Percentiles rank a stretch among this genome's conserved stretches.
Evolutionary conservation across 805 yeast species (phyloP).

Genomic region (Saccharomycopsis sp.): DNA sequence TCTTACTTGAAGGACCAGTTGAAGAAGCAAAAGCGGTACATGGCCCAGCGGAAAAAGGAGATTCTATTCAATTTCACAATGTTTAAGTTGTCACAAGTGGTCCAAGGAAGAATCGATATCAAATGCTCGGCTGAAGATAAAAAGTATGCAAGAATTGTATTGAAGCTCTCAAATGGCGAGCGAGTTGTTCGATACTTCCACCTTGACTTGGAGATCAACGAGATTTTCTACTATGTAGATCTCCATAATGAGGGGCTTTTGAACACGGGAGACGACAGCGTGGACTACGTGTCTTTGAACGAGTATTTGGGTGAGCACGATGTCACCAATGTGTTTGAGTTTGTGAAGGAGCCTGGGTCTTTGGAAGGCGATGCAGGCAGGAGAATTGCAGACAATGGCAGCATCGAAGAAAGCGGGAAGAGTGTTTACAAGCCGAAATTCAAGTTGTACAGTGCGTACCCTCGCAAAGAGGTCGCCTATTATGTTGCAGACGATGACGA

Average conservation of each 20-base stretch:
- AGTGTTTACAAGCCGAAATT: constrained; percentile 2
- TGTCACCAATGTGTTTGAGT: constrained; percentile 4
- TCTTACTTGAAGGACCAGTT: constrained; percentile 63
- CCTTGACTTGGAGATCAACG: constrained; percentile 42
- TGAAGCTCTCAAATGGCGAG: constrained; percentile 55
- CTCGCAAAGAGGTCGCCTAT: constrained; percentile 6
- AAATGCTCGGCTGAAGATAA: too few species aligned
- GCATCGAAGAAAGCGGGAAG: background rate
- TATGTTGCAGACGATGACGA: too few species aligned
- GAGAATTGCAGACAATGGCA: background rate
- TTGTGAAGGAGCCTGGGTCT: background rate
- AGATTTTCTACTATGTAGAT: constrained; percentile 66
- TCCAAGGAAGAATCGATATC: too few species aligned
- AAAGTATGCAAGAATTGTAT: constrained; percentile 52
- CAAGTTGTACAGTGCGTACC: constrained; percentile 9
- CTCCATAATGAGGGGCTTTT: constrained; percentile 30
- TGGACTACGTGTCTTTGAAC: constrained; percentile 1
- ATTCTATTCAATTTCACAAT: background rate
- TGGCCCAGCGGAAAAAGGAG: too few species aligned
- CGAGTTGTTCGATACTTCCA: constrained; percentile 45
- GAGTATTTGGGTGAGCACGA: constrained; percentile 2
- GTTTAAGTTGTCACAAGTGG: too few species aligned
- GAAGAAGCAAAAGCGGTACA: constrained; percentile 33
- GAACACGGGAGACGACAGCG: constrained; percentile 1
- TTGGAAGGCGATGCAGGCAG: background rate